Evolutionary conservation across 306 rosid species (phyloP), one percentile per base, ranked within the genome.

Genomic region (Cucumis cinereus): DNA sequence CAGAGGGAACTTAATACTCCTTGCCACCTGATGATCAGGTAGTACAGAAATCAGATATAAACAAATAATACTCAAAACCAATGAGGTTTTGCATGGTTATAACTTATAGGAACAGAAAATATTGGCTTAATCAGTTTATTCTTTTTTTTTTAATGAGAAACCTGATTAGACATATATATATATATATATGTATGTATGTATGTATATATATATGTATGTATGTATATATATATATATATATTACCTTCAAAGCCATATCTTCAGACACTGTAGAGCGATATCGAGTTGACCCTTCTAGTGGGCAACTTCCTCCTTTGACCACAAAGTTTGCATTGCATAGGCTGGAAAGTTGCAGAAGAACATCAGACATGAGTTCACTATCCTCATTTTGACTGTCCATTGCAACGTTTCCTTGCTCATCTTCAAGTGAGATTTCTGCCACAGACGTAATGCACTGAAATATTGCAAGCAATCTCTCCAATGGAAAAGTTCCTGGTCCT

Each of bases 401-500:
- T 53, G 78, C 83, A 72, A 79, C 81, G 77, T 66, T 70, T 59
- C 43, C 88, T 77, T 79, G 81, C 73, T 81, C 90, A 15, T 91
- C 93, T 26, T 87, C 90, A 4, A 63, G 57, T 56, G 90, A 81
- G 55, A 81, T 87, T 45, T 91, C 94, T 47, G 84, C 84, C 33
- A 89, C 88, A 16, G 98, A 91, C 33, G 93, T 85, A 66, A 91
- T 81, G 79, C 96, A 91, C 69, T 91, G 97, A 85, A 91, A 94
- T 80, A 94, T 91, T 84, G 98, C 97, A 79, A 94, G 84, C 80
- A 94, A 85, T 81, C 97, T 89, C 85, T 94, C 98, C 72, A 94
- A 36, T 79, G 98, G 97, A 80, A 91, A 94, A 68, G 95, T 85
- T 85, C 98, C 98, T 13, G 98, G 98, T 62, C 97, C 97, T 88